A percentile compares a stretch with the other conserved stretches of the same genome.
Evolutionary conservation across 2,329 filamentous ascomycete species (phyloP).

Genomic region (Arthrobotrys pseudoclavata): DNA sequence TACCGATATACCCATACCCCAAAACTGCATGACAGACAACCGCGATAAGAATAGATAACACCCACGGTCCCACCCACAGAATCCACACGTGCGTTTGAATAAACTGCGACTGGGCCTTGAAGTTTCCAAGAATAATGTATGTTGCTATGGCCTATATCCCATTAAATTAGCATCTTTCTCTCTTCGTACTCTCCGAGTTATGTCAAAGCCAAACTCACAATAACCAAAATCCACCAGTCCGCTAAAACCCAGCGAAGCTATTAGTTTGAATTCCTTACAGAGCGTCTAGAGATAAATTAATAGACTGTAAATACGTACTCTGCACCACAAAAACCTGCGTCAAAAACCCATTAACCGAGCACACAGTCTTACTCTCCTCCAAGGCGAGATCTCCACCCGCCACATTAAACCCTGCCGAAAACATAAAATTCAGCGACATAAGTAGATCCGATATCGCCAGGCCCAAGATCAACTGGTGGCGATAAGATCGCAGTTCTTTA

Average conservation of each 20-base stretch:
- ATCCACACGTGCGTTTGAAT: slow-evolving; percentile 65
- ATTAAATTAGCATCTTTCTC: not conserved
- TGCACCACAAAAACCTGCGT: slow-evolving; percentile 68
- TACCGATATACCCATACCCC: slow-evolving; percentile 66
- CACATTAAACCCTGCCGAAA: slow-evolving; percentile 66
- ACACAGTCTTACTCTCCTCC: slow-evolving; percentile 64
- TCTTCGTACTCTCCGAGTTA: not conserved
- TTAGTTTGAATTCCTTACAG: not conserved
- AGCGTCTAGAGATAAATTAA: not conserved
- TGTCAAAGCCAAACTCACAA: slow-evolving; percentile 61
- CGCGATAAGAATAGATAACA: slow-evolving; percentile 66
- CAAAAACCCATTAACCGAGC: slow-evolving; percentile 68
- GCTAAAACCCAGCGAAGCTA: slow-evolving; percentile 61
- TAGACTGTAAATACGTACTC: slow-evolving; percentile 63
- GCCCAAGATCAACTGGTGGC: slow-evolving; percentile 67
- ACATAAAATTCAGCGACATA: slow-evolving; percentile 67
- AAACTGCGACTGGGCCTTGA: slow-evolving; percentile 66
- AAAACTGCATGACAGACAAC: slow-evolving; percentile 64
- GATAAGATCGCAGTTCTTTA: slow-evolving; percentile 66
- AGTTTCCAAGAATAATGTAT: slow-evolving; percentile 67
- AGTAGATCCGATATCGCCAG: slow-evolving; percentile 67
- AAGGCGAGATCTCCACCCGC: slow-evolving; percentile 64
- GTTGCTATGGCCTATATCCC: slow-evolving; percentile 65
- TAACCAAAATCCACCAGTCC: slow-evolving; percentile 68
- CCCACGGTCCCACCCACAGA: slow-evolving; percentile 66